Evolutionary conservation across 306 rosid species (phyloP).

Genomic region (Vachellia pachyceras): DNA sequence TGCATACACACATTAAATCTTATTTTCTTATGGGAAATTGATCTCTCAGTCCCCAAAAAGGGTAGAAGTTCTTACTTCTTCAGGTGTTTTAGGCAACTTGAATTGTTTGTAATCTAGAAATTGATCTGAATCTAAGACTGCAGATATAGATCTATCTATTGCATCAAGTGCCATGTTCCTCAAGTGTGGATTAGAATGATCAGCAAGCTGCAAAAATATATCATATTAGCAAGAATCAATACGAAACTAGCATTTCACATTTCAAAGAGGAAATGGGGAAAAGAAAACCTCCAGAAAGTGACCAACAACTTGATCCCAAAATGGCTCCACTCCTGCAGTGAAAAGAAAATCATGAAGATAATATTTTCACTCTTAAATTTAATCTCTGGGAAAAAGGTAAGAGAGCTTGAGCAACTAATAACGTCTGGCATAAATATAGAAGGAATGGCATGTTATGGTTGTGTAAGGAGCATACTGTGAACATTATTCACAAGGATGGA

Average conservation of each 20-base stretch:
- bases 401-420: conserved; percentile 18
- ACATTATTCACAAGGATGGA: conserved; percentile 91
- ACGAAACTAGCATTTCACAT: conserved; percentile 32
- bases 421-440: conserved; percentile 30
- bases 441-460: conserved; percentile 31
- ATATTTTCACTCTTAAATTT: conserved; percentile 20
- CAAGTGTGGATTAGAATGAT: conserved; percentile 78
- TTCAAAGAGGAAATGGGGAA: conserved; percentile 7
- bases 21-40: conserved; percentile 33
- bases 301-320: conserved; percentile 91
- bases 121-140: conserved; percentile 82
- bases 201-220: conserved; percentile 78
- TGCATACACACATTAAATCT: conserved; percentile 30
- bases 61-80: conserved; percentile 62
- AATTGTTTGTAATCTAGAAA: conserved; percentile 60
- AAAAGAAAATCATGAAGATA: conserved; percentile 29
- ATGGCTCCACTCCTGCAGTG: conserved; percentile 81
- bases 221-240: conserved; percentile 39
- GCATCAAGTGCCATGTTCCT: conserved; percentile 94
- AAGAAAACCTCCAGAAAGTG: conserved; percentile 87
- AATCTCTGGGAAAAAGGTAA: conserved; percentile 14
- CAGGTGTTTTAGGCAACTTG: conserved; percentile 53
- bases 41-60: conserved; percentile 27
- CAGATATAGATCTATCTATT: conserved; percentile 89
- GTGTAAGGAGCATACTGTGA: conserved; percentile 73